Percentiles rank a stretch among this genome's conserved stretches.
phyloP scores from a whole-genome alignment of 225 moss, liverwort and hornwort genomes.

The Antitrichia curtipendula region DNA sequence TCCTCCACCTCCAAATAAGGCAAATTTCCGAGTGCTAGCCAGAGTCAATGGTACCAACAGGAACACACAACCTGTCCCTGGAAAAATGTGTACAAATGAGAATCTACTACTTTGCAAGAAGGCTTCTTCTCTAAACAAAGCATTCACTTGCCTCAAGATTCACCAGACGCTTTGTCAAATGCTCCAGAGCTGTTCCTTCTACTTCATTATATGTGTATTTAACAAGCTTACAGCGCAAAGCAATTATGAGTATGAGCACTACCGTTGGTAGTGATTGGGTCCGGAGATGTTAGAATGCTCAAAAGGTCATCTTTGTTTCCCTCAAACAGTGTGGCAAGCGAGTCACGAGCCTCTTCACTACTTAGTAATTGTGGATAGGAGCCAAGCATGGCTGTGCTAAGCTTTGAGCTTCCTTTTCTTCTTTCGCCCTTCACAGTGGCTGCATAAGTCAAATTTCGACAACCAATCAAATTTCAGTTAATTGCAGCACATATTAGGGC shows the following conservation, averaged over 20 bases:
- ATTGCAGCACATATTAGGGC: not conserved
- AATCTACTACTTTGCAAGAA: not conserved
- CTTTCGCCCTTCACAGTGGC: conserved; percentile 25
- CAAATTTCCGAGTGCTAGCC: conserved; percentile 23
- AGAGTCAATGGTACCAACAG: conserved; percentile 35
- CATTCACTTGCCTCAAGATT: not conserved
- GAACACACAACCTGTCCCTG: conserved; percentile 19
- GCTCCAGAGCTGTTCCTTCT: not conserved
- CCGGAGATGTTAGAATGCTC: conserved; percentile 31
- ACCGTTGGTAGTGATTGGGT: not conserved
- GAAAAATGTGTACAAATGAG: not conserved
- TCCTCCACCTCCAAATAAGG: conserved; percentile 49
- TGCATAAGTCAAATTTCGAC: not conserved
- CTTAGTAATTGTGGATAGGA: conserved; percentile 11
- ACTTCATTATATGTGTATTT: not conserved
- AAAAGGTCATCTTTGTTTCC: conserved; percentile 2
- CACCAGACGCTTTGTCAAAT: not conserved
- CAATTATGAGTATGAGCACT: not conserved
- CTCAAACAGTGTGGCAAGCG: not conserved
- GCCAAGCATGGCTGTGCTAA: conserved; percentile 5
- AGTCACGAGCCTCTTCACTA: conserved; percentile 18
- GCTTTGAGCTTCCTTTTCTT: conserved; percentile 3
- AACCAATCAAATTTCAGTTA: not conserved
- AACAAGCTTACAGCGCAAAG: not conserved
- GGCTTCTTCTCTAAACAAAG: not conserved